Evolutionary conservation across 768 basidiomycete genomes (phyloP).

Genomic region (Pleurotus pulmonarius): DNA sequence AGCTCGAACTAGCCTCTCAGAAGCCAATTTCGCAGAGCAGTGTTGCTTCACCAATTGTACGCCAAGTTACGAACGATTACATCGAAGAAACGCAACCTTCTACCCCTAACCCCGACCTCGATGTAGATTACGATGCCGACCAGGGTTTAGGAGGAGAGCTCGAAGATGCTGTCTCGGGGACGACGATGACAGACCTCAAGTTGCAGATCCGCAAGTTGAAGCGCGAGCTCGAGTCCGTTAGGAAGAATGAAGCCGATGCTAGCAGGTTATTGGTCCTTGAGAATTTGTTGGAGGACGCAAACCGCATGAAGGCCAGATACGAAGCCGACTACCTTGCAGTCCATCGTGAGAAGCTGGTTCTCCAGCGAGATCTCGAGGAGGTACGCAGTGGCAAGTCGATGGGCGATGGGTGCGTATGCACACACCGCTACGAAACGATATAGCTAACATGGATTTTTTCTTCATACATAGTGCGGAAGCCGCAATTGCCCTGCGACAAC

Average conservation of each 20-base stretch:
- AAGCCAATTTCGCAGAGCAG: slow-evolving; percentile 21
- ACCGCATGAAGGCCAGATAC: slow-evolving; percentile 84
- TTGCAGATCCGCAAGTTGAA: slow-evolving; percentile 79
- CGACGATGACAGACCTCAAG: slow-evolving; percentile 90
- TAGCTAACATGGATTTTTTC: slow-evolving; percentile 1
- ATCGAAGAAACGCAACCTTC: slow-evolving; percentile 41
- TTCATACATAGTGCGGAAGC: slow-evolving; percentile 62
- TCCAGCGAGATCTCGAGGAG: slow-evolving; percentile 83
- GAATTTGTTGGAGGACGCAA: slow-evolving; percentile 88
- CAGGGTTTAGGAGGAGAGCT: slow-evolving; percentile 81
- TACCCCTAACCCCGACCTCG: slow-evolving; percentile 18
- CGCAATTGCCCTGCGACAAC: slow-evolving; percentile 82
- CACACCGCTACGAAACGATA: slow-evolving; percentile 2
- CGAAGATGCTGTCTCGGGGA: slow-evolving; percentile 80
- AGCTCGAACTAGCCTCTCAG: slow-evolving; percentile 72
- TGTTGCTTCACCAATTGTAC: slow-evolving; percentile 8
- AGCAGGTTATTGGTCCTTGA: slow-evolving; percentile 83
- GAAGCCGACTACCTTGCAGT: slow-evolving; percentile 83
- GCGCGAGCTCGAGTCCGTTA: slow-evolving; percentile 73
- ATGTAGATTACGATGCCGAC: slow-evolving; percentile 39
- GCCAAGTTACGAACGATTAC: slow-evolving; percentile 22
- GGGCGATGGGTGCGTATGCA: slow-evolving; percentile 69
- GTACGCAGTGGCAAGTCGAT: slow-evolving; percentile 82
- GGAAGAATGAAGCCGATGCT: slow-evolving; percentile 72
- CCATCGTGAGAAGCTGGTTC: slow-evolving; percentile 76